A percentile compares a stretch with the other conserved stretches of the same genome.
Evolutionary conservation across 2,329 filamentous ascomycete species (phyloP).

Genomic region (Phoma herbarum): DNA sequence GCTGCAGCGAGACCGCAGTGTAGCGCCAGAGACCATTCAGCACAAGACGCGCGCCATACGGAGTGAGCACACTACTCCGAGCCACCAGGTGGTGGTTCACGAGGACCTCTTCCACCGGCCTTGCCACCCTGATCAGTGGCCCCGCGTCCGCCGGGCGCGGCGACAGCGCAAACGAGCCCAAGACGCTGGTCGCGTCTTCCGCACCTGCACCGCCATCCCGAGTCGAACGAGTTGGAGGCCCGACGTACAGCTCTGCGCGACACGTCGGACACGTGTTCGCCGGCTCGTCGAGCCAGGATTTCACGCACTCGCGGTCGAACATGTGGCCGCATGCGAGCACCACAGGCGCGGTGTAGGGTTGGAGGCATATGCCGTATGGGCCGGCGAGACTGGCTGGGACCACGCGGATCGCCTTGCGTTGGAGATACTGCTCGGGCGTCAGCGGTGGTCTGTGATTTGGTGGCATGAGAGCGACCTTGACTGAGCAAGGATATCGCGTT

Average conservation of each 20-base stretch:
- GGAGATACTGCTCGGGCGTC: neutral
- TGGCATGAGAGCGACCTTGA: neutral
- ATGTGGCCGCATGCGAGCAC: conserved; percentile 25
- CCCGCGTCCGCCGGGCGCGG: neutral
- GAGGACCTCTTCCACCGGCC: too few relatives aligned
- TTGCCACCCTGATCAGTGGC: neutral
- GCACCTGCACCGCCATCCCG: too few relatives aligned
- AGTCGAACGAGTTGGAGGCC: neutral
- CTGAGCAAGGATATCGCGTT: neutral
- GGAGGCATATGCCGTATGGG: conserved; percentile 20
- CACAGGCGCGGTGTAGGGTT: conserved; percentile 11
- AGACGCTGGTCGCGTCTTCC: neutral
- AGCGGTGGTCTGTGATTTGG: neutral
- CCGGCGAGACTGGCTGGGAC: conserved; percentile 10
- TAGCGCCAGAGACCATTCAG: conserved; percentile 13
- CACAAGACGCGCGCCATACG: neutral
- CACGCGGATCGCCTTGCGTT: conserved; percentile 3
- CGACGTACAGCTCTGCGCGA: conserved; percentile 5
- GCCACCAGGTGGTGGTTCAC: conserved; percentile 2
- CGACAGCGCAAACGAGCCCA: neutral
- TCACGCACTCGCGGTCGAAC: conserved; percentile 24
- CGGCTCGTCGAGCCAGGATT: conserved; percentile 7
- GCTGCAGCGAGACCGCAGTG: neutral
- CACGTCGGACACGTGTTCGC: conserved; percentile 6
- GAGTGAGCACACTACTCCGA: conserved; percentile 5